Evolutionary conservation across 2,329 filamentous ascomycete species (phyloP).

Genomic region (Davidsoniella eucalypti): DNA sequence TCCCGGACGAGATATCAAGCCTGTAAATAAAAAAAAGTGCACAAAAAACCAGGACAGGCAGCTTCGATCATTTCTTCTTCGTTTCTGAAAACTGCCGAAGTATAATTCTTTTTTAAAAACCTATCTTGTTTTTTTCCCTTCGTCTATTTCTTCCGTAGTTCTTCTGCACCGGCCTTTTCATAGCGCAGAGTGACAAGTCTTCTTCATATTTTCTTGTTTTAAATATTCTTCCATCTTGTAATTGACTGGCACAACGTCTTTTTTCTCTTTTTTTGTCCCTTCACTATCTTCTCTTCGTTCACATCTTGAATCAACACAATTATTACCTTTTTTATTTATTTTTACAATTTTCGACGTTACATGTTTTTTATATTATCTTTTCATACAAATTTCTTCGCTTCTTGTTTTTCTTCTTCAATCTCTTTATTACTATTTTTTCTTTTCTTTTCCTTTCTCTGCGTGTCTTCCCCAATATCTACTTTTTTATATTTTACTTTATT

Average conservation of each 20-base stretch:
- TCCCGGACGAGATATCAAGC: constrained; percentile 1
- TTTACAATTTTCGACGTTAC: neutral
- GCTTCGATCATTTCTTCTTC: neutral
- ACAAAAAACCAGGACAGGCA: too few species aligned
- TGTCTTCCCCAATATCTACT: constrained; percentile 12
- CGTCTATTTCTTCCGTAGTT: constrained; percentile 14
- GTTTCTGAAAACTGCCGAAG: neutral
- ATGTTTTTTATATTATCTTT: neutral
- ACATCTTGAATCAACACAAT: neutral
- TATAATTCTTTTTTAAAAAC: too few species aligned
- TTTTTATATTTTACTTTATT: neutral
- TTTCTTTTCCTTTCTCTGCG: constrained; percentile 17
- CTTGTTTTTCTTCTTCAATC: constrained; percentile 3
- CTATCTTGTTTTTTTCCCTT: neutral
- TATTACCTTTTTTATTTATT: neutral
- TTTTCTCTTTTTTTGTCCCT: neutral
- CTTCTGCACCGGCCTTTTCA: constrained; percentile 13
- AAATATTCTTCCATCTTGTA: constrained; percentile 7
- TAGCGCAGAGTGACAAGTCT: constrained; percentile 14
- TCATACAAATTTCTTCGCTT: constrained; percentile 9
- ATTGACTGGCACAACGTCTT: constrained; percentile 4
- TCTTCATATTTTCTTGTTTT: constrained; percentile 14
- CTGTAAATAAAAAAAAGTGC: neutral
- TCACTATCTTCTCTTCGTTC: neutral
- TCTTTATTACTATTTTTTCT: constrained; percentile 17